A percentile compares a stretch with the other conserved stretches of the same genome.
These are phyloP conservation scores for Fraxinus anomala DNA, from an alignment of 257 asterid species.

Conservation along the genomic window DNA sequence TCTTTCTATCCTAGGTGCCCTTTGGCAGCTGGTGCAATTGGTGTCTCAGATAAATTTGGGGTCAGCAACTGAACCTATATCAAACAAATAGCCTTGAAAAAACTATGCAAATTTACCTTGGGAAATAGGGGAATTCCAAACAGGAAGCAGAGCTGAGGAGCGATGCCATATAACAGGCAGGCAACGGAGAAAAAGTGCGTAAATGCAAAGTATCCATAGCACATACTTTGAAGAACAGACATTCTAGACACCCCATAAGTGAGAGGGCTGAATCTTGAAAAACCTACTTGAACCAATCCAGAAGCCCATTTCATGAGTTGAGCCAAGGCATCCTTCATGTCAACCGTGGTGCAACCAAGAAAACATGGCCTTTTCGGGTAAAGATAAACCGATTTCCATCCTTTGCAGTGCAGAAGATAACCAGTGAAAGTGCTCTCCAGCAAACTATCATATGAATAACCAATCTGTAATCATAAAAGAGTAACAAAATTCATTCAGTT, in stretches of 20 bases:
- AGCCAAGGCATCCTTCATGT: constrained; percentile 66
- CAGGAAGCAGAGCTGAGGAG: constrained; percentile 54
- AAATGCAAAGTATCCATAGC: constrained; percentile 52
- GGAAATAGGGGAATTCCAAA: constrained; percentile 57
- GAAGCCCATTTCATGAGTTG: constrained; percentile 78
- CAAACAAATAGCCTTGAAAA: not conserved
- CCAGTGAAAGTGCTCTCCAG: constrained; percentile 73
- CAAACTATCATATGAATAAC: constrained; percentile 67
- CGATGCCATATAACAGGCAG: constrained; percentile 49
- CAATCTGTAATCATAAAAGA: constrained; percentile 45
- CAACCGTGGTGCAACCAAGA: constrained; percentile 60
- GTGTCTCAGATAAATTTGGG: no score
- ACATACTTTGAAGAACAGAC: constrained; percentile 53
- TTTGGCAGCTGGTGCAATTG: no score
- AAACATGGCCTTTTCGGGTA: constrained; percentile 62
- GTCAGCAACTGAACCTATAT: no score
- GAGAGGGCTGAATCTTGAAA: constrained; percentile 54
- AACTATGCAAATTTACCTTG: constrained; percentile 36
- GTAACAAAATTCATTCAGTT: not conserved
- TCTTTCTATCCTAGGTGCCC: no score
- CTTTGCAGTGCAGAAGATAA: constrained; percentile 53
- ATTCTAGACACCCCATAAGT: constrained; percentile 54
- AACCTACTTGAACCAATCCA: constrained; percentile 61
- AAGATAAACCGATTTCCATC: constrained; percentile 60
- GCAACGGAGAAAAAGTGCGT: constrained; percentile 48